A percentile compares a stretch with the other conserved stretches of the same genome.
Conservation (phyloP, 1,139 yeast species). For the Yamadazyma kanchanaburiensis region DNA sequence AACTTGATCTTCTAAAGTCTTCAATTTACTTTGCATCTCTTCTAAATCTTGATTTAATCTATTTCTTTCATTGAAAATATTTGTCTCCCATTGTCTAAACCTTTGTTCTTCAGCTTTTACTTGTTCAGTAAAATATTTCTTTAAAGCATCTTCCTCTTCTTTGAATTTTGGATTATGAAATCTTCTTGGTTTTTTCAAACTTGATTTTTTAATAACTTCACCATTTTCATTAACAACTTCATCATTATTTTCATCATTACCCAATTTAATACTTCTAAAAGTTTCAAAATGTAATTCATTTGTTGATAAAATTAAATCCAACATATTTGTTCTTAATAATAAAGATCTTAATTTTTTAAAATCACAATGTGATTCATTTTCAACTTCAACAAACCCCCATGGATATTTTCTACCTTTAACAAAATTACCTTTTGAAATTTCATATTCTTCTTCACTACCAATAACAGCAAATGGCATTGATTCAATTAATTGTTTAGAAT, state of each 20-base stretch:
- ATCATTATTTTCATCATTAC: slow-evolving; percentile 46
- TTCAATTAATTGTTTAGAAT: slow-evolving; percentile 78
- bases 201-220: slow-evolving; percentile 29
- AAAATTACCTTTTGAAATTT: slow-evolving; percentile 67
- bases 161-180: slow-evolving; percentile 86
- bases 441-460: slow-evolving; percentile 87
- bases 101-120: slow-evolving; percentile 96
- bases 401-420: slow-evolving; percentile 93
- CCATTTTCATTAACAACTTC: slow-evolving; percentile 35
- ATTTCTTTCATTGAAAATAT: slow-evolving; percentile 90
- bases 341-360: slow-evolving; percentile 88
- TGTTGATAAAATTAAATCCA: slow-evolving; percentile 85
- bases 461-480: slow-evolving; percentile 93
- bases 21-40: slow-evolving; percentile 74
- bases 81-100: slow-evolving; percentile 97
- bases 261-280: slow-evolving; percentile 80
- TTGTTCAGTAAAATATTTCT: slow-evolving; percentile 96
- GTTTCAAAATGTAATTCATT: slow-evolving; percentile 90
- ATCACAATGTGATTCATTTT: slow-evolving; percentile 93
- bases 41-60: slow-evolving; percentile 92
- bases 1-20: slow-evolving; percentile 69
- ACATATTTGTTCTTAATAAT: slow-evolving; percentile 86
- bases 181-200: slow-evolving; percentile 47
- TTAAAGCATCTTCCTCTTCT: slow-evolving; percentile 93
- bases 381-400: slow-evolving; percentile 98